Base-by-base conservation (phyloP, 352 stramenopile species). In the Phytopythium oedochilum region DNA sequence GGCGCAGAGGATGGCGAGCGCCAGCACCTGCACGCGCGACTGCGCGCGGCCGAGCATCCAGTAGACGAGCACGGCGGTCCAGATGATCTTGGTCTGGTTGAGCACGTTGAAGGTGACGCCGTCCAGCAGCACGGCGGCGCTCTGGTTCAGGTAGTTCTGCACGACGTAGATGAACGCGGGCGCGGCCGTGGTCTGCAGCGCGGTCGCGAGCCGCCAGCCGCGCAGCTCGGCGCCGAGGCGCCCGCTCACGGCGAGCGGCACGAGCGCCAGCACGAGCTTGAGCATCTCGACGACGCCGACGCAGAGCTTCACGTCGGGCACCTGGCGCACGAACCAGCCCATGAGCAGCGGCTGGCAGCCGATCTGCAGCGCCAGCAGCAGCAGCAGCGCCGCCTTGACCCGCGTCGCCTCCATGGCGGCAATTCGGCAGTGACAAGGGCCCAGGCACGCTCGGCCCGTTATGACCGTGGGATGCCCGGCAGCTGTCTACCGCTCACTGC, bases 81-180 rank as follows among this genome's bases (percentile, higher is more conserved):
- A 92, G 57, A 94, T 91, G 70, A 94, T 92, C 70, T 94, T 94
- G 63, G 84, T 94, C 67, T 92, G 84, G 60, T 94, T 92, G 31
- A 94, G 65, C 31, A 94, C 77, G 63, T 92, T 94, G 65, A 91
- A 92, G 20, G 80, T 90, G 23, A 92, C 78, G 35, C 79, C 79
- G 66, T 94, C 82, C 34, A 92, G 73, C 44, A 79, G 63, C 60
- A 91, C 71, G 18, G 91, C 82, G 0, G 82, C 84, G 20, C 75
- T 77, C 53, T 92, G 78, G 61, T 92, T 94, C 11, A 91, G 64
- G 53, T 88, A 83, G 60, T 94, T 91, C 58, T 94, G 82, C 44
- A 94, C 57, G 35, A 89, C 75, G 66, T 92, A 94, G 55, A 94
- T 89, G 57, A 89, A 68, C 56, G 84, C 80, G 3, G 82, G 82